Base-by-base conservation (phyloP, 805 yeast genomes). In the Phaffomyces opuntiae region DNA sequence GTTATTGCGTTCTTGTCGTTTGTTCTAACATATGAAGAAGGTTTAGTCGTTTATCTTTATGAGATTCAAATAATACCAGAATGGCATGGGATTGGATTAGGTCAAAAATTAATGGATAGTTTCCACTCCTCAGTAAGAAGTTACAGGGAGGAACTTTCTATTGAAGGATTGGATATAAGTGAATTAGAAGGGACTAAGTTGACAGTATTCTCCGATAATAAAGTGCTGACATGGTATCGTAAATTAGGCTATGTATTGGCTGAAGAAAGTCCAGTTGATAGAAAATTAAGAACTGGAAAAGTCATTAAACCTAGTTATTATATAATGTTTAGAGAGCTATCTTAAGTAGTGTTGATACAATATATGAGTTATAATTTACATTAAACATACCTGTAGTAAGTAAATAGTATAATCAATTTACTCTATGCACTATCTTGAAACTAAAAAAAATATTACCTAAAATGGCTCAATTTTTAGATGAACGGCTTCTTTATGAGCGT, bases 121-220 rank as follows among this genome's bases (percentile, higher is more conserved):
- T 63, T 77, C 32, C 75, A 74, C 41, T 13, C 40, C 0, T 46
- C 72, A 5, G 65, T 69, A 0, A 41, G 16, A 9, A 5, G 5
- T 7, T 36, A 64, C 7, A 29, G 35, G 54, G 52, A 40, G 14
- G 35, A 35, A 4, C 38, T 49, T 13, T n/a, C 12, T 2, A 33
- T 46, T 17, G 36, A 32, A 12, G 49, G 41, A 7, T 36, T 45
- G 4, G 45, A 44, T 9, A n/a, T 43, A 2, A 14, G 38, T 11
- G 40, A 45, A 14, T 16, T 57, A 3, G 46, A 38, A n/a, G 53
- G 52, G 1, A 48, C 54, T 11, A 57, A 55, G 33, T 57, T 79
- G 36, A 78, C 83, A 2, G 83, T 78, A 1, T 79, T 78, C 52
- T 49, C 72, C 25, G 68, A 64, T 16, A 78, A 79, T 51, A 53